phyloP scores from a whole-genome alignment of 176 grass and related monocot species.

The Rhynchospora pubera region DNA sequence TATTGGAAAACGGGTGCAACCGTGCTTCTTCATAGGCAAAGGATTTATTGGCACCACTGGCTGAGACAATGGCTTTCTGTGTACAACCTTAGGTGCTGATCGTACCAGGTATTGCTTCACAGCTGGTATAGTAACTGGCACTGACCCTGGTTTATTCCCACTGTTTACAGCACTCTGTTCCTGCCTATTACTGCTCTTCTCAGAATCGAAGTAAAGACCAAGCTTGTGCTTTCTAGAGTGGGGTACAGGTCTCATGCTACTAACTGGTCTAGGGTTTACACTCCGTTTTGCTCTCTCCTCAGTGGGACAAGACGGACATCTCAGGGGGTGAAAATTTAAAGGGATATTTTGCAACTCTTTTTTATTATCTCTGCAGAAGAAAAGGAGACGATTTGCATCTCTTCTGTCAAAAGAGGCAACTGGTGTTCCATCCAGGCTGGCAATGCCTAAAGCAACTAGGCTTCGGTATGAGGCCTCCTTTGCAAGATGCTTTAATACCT shows the following conservation, averaged over 20 bases:
- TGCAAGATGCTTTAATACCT: constrained; percentile 65
- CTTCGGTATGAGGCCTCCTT: constrained; percentile 47
- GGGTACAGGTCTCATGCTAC: constrained; percentile 52
- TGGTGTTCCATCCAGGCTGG: constrained; percentile 53
- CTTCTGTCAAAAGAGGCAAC: constrained; percentile 57
- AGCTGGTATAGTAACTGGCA: constrained; percentile 9
- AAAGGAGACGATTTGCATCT: constrained; percentile 55
- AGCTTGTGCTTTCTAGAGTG: constrained; percentile 35
- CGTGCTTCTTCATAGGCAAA: constrained; percentile 70
- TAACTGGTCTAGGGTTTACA: constrained; percentile 21
- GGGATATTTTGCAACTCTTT: constrained; percentile 19
- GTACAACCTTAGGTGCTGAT: constrained; percentile 13
- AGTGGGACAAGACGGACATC: constrained; percentile 35
- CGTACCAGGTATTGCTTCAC: constrained; percentile 28
- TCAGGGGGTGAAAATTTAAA: constrained; percentile 19
- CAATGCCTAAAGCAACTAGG: constrained; percentile 61
- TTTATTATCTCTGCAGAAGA: constrained; percentile 41
- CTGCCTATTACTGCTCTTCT: not conserved
- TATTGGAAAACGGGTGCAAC: constrained; percentile 40
- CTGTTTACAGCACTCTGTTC: not conserved
- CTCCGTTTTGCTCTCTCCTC: constrained; percentile 25
- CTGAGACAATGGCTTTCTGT: constrained; percentile 37
- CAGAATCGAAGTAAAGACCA: constrained; percentile 33
- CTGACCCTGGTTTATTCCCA: constrained; percentile 21
- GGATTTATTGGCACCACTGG: constrained; percentile 37